phyloP scores from a whole-genome alignment of 2,329 filamentous ascomycete species.

The Neofusicoccum cordaticola region DNA sequence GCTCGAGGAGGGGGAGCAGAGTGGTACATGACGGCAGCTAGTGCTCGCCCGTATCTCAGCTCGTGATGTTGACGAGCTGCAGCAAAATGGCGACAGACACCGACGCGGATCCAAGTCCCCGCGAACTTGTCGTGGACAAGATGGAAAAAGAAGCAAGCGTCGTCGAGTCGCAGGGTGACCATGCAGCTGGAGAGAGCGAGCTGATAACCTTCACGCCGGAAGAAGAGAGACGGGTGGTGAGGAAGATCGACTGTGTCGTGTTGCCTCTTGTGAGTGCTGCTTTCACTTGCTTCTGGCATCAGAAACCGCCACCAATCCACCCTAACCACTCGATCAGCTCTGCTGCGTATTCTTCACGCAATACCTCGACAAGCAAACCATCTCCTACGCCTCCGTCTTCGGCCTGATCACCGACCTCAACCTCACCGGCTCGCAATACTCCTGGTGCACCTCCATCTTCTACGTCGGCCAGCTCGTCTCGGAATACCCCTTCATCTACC shows the following conservation, averaged over 20 bases:
- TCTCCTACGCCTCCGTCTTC: conserved; percentile 51
- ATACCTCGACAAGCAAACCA: conserved; percentile 49
- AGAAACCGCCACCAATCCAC: background rate
- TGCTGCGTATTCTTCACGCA: conserved; percentile 26
- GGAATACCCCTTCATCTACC: conserved; percentile 50
- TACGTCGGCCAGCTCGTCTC: conserved; percentile 51
- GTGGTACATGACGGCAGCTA: background rate
- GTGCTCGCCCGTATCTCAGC: background rate
- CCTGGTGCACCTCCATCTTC: conserved; percentile 49
- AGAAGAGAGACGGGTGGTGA: conserved; percentile 21
- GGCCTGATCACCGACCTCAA: conserved; percentile 48
- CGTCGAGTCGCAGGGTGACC: background rate
- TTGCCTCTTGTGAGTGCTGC: conserved; percentile 18
- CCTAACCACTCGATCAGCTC: background rate
- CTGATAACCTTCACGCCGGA: conserved; percentile 1
- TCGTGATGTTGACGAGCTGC: too few relatives aligned
- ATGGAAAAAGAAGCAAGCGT: background rate
- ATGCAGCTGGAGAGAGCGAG: background rate
- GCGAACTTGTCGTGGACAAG: background rate
- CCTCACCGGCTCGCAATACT: conserved; percentile 47
- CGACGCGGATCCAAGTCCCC: too few relatives aligned
- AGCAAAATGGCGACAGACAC: too few relatives aligned
- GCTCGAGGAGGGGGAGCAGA: background rate
- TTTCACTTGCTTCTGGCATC: background rate
- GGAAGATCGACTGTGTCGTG: conserved; percentile 21